Evolutionary conservation across 331 rosid genomes (phyloP).

Genomic region (Malus hybrid): DNA sequence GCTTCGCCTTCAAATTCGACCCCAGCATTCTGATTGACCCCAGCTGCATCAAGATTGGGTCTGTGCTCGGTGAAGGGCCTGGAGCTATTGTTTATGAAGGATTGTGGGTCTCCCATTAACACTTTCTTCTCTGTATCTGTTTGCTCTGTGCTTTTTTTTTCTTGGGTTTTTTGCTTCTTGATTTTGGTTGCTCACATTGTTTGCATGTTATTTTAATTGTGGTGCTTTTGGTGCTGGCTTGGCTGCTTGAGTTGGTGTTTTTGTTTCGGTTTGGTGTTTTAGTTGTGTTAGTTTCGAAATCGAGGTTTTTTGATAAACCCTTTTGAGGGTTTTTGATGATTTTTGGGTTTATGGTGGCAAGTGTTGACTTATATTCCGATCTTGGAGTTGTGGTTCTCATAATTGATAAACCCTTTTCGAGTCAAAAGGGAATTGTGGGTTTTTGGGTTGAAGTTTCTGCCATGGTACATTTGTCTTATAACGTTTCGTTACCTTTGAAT

Average conservation of each 20-base stretch:
- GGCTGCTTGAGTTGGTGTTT: background rate
- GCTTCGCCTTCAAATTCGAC: conserved; percentile 23
- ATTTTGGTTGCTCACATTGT: conserved; percentile 20
- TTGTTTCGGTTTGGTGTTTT: background rate
- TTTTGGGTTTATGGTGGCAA: background rate
- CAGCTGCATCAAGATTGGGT: conserved; percentile 9
- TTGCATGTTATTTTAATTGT: conserved; percentile 10
- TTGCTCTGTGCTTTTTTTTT: background rate
- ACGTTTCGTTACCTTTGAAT: background rate
- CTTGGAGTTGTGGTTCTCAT: background rate
- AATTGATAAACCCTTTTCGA: background rate
- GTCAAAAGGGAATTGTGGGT: background rate
- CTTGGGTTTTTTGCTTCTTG: background rate
- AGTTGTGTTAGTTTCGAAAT: background rate
- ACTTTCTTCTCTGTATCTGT: background rate
- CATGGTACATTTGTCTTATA: background rate
- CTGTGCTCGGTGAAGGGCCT: conserved; percentile 29
- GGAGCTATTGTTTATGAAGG: conserved; percentile 34
- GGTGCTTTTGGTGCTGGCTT: background rate
- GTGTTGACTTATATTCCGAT: background rate
- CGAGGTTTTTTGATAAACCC: conserved; percentile 2
- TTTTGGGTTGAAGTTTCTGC: background rate
- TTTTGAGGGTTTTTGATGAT: conserved; percentile 1
- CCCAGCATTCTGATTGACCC: conserved; percentile 25
- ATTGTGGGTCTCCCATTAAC: conserved; percentile 22